These are phyloP conservation scores for Cudoniella acicularis DNA, from an alignment of 495 filamentous ascomycete species.

Conservation along the genomic window DNA sequence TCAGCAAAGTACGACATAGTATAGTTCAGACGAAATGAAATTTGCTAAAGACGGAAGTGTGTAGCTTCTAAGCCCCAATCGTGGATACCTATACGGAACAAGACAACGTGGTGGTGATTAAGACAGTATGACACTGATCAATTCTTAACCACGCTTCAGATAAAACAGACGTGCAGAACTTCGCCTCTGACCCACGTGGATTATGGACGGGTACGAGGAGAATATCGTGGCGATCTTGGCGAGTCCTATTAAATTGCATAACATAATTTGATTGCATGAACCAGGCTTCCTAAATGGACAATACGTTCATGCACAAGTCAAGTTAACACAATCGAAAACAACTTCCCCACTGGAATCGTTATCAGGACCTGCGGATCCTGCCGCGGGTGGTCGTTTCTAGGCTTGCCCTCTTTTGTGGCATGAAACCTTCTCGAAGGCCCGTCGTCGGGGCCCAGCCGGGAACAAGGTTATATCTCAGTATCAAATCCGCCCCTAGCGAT, in stretches of 20 bases:
- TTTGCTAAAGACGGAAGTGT: no score
- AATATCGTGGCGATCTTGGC: neutral
- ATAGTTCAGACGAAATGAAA: no score
- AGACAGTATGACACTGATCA: neutral
- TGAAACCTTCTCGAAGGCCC: conserved; percentile 24
- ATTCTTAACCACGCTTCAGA: neutral
- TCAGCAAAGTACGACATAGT: no score
- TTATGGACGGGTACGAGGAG: neutral
- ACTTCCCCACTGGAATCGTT: conserved; percentile 10
- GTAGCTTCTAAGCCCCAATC: no score
- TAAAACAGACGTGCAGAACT: neutral
- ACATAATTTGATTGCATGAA: conserved; percentile 8
- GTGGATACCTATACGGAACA: no score
- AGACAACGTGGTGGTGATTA: neutral
- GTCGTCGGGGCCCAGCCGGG: conserved; percentile 15
- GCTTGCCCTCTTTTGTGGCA: conserved; percentile 16
- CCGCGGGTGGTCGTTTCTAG: neutral
- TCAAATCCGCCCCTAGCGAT: neutral
- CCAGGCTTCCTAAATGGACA: neutral
- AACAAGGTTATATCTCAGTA: neutral
- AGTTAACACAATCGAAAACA: conserved; percentile 1
- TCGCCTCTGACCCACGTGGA: neutral
- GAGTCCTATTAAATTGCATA: conserved; percentile 13
- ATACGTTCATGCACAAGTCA: neutral
- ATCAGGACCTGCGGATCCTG: conserved; percentile 7